Percentiles rank a stretch among this genome's conserved stretches.
phyloP scores from a whole-genome alignment of 179 eudicot species.

The Spinacia oleracea region DNA sequence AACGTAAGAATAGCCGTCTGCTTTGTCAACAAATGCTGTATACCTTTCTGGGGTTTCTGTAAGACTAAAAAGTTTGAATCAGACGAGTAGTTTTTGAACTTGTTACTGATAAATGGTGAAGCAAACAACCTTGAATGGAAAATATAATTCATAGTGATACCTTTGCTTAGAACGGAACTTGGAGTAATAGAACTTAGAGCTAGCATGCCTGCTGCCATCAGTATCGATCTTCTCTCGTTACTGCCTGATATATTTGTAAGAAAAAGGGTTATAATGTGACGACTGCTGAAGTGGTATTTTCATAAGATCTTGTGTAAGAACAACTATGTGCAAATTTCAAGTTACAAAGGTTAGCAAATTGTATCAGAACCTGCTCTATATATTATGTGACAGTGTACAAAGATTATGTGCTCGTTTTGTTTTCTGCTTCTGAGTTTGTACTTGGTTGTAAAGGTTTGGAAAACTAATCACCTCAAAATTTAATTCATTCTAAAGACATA shows the following conservation, averaged over 20 bases:
- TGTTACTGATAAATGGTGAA: background rate
- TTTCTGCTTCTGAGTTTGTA: no score
- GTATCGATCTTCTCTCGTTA: conserved; percentile 53
- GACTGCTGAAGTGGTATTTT: background rate
- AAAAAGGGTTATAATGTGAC: background rate
- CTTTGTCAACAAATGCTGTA: conserved; percentile 59
- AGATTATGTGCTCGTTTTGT: no score
- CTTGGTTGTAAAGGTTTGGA: no score
- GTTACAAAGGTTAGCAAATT: no score
- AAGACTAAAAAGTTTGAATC: conserved; percentile 18
- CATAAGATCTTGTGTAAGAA: no score
- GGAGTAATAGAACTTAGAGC: conserved; percentile 50
- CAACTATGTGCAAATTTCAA: background rate
- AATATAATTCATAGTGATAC: conserved; percentile 27
- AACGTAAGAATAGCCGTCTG: conserved; percentile 86
- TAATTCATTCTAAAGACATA: no score
- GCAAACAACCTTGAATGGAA: background rate
- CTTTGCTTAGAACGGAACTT: conserved; percentile 58
- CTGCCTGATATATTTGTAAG: conserved; percentile 32
- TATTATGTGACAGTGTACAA: no score
- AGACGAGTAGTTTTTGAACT: background rate
- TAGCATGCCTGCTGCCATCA: conserved; percentile 58
- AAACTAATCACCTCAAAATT: no score
- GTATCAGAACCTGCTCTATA: no score
- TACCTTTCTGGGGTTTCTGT: conserved; percentile 60